These are phyloP conservation scores for Fagopyrum homotropicum DNA, from an alignment of 148 eudicot species.

Conservation along the genomic window DNA sequence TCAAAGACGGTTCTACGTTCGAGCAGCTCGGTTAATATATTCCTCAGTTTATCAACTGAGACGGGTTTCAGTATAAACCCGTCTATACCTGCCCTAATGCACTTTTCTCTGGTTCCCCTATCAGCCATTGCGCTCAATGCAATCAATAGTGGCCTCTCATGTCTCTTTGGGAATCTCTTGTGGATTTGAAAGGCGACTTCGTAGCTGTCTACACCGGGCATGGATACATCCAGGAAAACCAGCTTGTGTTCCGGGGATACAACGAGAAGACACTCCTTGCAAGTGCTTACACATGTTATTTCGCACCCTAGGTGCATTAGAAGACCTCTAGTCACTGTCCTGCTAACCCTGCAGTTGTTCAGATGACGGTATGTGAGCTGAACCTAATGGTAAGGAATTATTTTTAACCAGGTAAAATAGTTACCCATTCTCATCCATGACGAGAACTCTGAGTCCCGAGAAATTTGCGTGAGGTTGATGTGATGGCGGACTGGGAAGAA, in stretches of 20 bases:
- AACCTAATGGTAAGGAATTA: neutral
- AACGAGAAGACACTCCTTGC: conserved; percentile 56
- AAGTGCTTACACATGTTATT: conserved; percentile 44
- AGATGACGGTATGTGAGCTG: neutral
- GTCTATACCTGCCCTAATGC: conserved; percentile 67
- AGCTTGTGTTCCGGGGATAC: conserved; percentile 56
- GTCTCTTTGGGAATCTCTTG: conserved; percentile 46
- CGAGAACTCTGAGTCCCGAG: conserved; percentile 72
- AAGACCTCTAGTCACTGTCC: conserved; percentile 69
- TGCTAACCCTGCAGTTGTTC: conserved; percentile 54
- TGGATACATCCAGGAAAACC: conserved; percentile 51
- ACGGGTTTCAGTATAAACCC: conserved; percentile 73
- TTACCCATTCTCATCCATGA: conserved; percentile 84
- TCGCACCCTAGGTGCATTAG: conserved; percentile 82
- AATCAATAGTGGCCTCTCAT: conserved; percentile 52
- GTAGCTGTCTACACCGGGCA: conserved; percentile 50
- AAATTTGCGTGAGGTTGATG: conserved; percentile 41
- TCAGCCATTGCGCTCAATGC: conserved; percentile 61
- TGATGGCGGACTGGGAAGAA: conserved; percentile 33
- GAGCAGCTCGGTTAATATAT: conserved; percentile 52
- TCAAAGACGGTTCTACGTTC: conserved; percentile 43
- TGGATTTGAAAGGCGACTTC: conserved; percentile 52
- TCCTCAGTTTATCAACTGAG: conserved; percentile 85
- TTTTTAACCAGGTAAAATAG: conserved; percentile 17
- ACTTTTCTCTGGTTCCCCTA: conserved; percentile 46